Percentiles rank a stretch among this genome's conserved stretches.
Conservation (phyloP, 352 stramenopile genomes). For the Thalassiosira exigua region DNA sequence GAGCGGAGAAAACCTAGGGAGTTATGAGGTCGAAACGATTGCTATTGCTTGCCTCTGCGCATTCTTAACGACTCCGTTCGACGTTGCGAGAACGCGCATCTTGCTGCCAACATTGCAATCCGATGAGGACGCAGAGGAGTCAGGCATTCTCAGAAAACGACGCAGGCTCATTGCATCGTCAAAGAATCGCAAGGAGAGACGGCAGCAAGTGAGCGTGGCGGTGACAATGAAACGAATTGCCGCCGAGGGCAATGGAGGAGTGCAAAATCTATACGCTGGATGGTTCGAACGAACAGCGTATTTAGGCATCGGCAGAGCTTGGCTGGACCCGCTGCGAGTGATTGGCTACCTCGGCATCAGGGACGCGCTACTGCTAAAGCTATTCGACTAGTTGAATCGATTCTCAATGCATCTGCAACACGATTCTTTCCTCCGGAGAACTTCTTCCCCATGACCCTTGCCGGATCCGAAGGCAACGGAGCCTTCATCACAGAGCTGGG, state of each 20-base stretch:
- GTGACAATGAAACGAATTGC: slow-evolving; percentile 47
- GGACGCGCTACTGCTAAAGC: slow-evolving; percentile 77
- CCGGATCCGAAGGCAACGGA: too few species aligned
- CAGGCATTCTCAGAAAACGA: not conserved
- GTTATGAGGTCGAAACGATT: slow-evolving; percentile 73
- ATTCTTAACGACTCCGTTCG: slow-evolving; percentile 83
- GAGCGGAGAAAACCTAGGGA: slow-evolving; percentile 63
- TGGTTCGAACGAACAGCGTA: slow-evolving; percentile 80
- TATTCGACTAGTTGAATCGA: slow-evolving; percentile 75
- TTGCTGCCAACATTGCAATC: slow-evolving; percentile 60
- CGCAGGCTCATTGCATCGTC: slow-evolving; percentile 36
- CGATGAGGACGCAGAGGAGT: slow-evolving; percentile 25
- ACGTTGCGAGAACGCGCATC: slow-evolving; percentile 81
- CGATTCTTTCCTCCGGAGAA: too few species aligned
- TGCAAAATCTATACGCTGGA: slow-evolving; percentile 77
- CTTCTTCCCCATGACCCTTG: too few species aligned
- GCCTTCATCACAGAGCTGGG: too few species aligned
- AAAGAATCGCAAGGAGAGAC: slow-evolving; percentile 44
- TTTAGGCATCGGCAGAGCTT: slow-evolving; percentile 77
- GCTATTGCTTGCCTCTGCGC: slow-evolving; percentile 61
- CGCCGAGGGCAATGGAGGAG: slow-evolving; percentile 68
- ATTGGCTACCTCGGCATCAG: slow-evolving; percentile 78
- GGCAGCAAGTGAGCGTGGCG: slow-evolving; percentile 39
- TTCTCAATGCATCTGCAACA: too few species aligned
- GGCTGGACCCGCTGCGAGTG: slow-evolving; percentile 78